Evolutionary conservation across 352 stramenopile genomes (phyloP).

Genomic region (Globisporangium megalacanthum): DNA sequence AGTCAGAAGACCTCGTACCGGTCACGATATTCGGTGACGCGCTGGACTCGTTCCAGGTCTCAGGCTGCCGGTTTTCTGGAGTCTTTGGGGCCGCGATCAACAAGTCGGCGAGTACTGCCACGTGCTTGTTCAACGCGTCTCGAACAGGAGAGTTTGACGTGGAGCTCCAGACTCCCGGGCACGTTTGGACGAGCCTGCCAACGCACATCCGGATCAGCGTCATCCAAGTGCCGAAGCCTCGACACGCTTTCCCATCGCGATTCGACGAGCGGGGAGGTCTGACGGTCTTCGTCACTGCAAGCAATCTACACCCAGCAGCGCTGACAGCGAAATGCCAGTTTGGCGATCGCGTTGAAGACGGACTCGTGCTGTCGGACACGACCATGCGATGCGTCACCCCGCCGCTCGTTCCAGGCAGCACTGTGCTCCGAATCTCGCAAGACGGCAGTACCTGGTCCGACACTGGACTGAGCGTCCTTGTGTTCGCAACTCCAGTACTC

Average conservation of each 20-base stretch:
- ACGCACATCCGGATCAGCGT: constrained; percentile 25
- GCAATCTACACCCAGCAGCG: constrained; percentile 17
- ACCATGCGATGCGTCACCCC: constrained; percentile 30
- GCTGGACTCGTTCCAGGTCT: constrained; percentile 16
- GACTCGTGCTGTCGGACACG: constrained; percentile 18
- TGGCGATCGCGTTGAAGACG: constrained; percentile 18
- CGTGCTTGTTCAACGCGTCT: constrained; percentile 30
- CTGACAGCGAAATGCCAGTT: constrained; percentile 34
- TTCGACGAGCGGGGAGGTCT: constrained; percentile 49
- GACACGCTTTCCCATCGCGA: constrained; percentile 14
- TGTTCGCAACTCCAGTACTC: constrained; percentile 27
- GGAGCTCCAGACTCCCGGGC: constrained; percentile 11
- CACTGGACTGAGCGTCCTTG: constrained; percentile 18
- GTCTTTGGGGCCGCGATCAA: neutral
- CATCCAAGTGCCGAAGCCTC: constrained; percentile 20
- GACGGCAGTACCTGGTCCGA: constrained; percentile 35
- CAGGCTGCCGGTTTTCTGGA: constrained; percentile 24
- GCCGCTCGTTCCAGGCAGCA: constrained; percentile 15
- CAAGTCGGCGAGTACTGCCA: constrained; percentile 2
- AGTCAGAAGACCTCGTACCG: constrained; percentile 12
- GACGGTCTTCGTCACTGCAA: constrained; percentile 23
- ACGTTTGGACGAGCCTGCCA: constrained; percentile 9
- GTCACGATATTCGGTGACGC: constrained; percentile 25
- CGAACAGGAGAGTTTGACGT: constrained; percentile 22
- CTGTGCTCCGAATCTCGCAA: constrained; percentile 23